Conservation (phyloP, 192 early-diverging fungal species). For the Dimargaris xerosporica region DNA sequence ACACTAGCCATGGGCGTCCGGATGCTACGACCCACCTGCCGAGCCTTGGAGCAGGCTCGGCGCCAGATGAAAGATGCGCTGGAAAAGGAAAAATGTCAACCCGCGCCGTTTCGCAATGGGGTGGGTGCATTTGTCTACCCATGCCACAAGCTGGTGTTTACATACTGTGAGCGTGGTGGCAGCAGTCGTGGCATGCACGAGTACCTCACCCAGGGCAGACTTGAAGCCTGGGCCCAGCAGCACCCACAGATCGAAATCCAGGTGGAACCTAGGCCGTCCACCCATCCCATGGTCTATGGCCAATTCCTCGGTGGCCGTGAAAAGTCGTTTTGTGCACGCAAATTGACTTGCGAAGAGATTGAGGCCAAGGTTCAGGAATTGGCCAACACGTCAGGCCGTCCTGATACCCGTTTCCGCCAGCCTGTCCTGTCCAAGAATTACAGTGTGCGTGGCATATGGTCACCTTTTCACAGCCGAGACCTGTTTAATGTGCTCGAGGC, state of each 20-base stretch:
- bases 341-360: slow-evolving; percentile 41
- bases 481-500: slow-evolving; percentile 35
- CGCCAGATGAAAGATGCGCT: neutral
- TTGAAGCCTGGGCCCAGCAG: slow-evolving; percentile 40
- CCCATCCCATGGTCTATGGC: slow-evolving; percentile 57
- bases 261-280: slow-evolving; percentile 53
- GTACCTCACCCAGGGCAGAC: slow-evolving; percentile 46
- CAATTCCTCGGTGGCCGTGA: slow-evolving; percentile 39
- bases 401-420: slow-evolving; percentile 42
- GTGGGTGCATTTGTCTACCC: slow-evolving; percentile 58
- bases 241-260: slow-evolving; percentile 69
- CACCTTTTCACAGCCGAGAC: slow-evolving; percentile 53
- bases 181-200: slow-evolving; percentile 63
- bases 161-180: slow-evolving; percentile 71
- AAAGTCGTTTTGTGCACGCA: slow-evolving; percentile 49
- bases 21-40: neutral
- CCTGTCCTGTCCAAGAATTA: slow-evolving; percentile 62
- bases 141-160: slow-evolving; percentile 62
- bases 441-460: slow-evolving; percentile 71
- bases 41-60: neutral
- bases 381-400: slow-evolving; percentile 44
- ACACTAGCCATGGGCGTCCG: no score
- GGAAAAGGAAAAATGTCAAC: neutral
- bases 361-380: slow-evolving; percentile 40
- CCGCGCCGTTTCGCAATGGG: slow-evolving; percentile 32